Evolutionary conservation across 345 rosid genomes (phyloP).

Genomic region (Euphorbia peplus): DNA sequence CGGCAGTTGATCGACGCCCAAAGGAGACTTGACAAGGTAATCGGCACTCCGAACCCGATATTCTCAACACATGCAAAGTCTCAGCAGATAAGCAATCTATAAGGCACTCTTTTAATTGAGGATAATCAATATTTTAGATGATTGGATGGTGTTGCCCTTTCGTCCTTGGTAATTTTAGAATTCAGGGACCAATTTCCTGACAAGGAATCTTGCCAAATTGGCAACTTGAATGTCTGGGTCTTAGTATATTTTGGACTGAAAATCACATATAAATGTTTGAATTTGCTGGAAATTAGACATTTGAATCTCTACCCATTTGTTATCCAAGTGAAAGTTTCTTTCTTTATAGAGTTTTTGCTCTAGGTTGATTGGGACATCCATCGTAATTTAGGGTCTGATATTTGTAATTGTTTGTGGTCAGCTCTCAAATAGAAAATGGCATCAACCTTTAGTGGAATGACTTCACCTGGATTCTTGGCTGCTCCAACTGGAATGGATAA

Average conservation of each 20-base stretch:
- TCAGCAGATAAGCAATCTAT: not conserved
- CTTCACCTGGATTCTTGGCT: conserved; percentile 62
- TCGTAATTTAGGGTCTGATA: no score
- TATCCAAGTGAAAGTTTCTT: not conserved
- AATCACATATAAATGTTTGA: not conserved
- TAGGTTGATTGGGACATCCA: not conserved
- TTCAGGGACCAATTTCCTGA: no score
- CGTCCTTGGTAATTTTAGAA: no score
- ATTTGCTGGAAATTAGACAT: not conserved
- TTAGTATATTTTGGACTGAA: not conserved
- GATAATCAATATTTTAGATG: no score
- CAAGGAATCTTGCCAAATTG: no score
- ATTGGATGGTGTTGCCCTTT: no score
- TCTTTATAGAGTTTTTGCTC: not conserved
- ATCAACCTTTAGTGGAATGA: conserved; percentile 65
- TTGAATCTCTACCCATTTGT: not conserved
- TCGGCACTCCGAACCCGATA: no score
- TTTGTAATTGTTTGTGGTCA: not conserved
- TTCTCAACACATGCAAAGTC: no score
- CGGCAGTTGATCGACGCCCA: no score
- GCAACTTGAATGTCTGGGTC: no score
- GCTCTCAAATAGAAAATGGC: conserved; percentile 50
- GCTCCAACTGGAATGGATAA: conserved; percentile 60
- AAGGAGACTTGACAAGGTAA: not conserved
- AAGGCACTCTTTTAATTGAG: not conserved